phyloP scores from a whole-genome alignment of 306 rosid genomes.

The Begonia masoniana region DNA sequence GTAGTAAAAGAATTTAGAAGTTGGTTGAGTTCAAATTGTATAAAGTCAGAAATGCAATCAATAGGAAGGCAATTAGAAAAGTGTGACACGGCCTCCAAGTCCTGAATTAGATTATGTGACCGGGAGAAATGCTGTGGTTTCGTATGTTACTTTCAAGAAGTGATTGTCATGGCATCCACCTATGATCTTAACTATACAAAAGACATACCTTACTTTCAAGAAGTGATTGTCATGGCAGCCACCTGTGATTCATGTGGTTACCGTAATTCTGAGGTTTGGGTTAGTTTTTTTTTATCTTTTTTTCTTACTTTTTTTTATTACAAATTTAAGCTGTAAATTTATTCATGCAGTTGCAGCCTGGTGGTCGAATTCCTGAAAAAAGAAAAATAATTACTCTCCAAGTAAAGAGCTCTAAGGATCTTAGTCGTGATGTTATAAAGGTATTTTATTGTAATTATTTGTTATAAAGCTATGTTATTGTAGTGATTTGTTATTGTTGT shows the following conservation, averaged over 20 bases:
- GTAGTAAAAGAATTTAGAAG: no score
- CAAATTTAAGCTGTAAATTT: conserved; percentile 10
- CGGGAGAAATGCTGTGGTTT: no score
- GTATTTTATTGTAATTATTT: conserved; percentile 19
- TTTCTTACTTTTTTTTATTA: conserved; percentile 11
- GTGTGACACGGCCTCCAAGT: no score
- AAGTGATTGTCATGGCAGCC: conserved; percentile 94
- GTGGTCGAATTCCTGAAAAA: conserved; percentile 77
- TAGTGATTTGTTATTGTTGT: conserved; percentile 1
- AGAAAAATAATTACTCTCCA: conserved; percentile 57
- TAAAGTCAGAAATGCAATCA: no score
- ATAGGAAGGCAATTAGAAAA: no score
- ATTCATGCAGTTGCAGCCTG: conserved; percentile 74
- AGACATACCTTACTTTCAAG: conserved; percentile 98
- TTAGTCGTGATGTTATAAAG: conserved; percentile 93
- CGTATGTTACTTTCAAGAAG: no score
- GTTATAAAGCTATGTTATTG: conserved; percentile 9
- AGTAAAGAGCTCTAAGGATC: conserved; percentile 53
- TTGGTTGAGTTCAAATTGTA: no score
- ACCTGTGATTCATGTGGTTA: conserved; percentile 90
- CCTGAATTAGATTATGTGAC: no score
- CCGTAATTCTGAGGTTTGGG: conserved; percentile 90
- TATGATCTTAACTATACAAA: conserved; percentile 28
- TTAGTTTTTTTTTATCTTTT: conserved; percentile 9
- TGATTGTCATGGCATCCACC: no score